A percentile compares a stretch with the other conserved stretches of the same genome.
These are phyloP conservation scores for Didymella pinodella DNA, from an alignment of 2,329 filamentous ascomycete species.

Conservation along the genomic window DNA sequence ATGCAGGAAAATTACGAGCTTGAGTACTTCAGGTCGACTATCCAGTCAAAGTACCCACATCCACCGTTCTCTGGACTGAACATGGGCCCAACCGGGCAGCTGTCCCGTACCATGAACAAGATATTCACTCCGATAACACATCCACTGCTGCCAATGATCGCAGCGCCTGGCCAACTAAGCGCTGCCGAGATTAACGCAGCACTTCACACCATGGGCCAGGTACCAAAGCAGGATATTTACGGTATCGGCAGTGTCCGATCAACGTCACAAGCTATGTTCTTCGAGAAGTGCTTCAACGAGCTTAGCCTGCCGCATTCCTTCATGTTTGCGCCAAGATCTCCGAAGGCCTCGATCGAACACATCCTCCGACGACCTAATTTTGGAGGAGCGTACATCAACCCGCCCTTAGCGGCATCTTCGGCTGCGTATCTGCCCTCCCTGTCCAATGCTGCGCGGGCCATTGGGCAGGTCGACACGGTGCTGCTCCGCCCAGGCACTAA, in stretches of 20 bases:
- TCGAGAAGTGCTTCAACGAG: constrained; percentile 70
- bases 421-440: constrained; percentile 68
- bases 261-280: constrained; percentile 83
- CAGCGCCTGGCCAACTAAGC: constrained; percentile 84
- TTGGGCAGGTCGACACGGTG: constrained; percentile 84
- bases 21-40: constrained; percentile 83
- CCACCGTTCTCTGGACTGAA: constrained; percentile 84
- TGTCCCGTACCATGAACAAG: constrained; percentile 83
- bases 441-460: constrained; percentile 78
- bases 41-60: constrained; percentile 72
- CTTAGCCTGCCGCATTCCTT: constrained; percentile 87
- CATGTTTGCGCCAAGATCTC: constrained; percentile 74
- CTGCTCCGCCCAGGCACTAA: constrained; percentile 64
- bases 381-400: constrained; percentile 82
- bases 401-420: constrained; percentile 66
- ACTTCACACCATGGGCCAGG: constrained; percentile 78
- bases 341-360: constrained; percentile 72
- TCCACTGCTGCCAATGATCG: constrained; percentile 81
- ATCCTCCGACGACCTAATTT: constrained; percentile 78
- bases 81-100: constrained; percentile 85
- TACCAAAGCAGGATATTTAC: constrained; percentile 81
- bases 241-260: constrained; percentile 77
- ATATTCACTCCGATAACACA: constrained; percentile 91
- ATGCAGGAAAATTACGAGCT: constrained; percentile 89
- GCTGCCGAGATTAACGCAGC: constrained; percentile 85